These are phyloP conservation scores for Malbranchea zuffiana DNA, from an alignment of 2,329 filamentous ascomycete species.

Conservation along the genomic window DNA sequence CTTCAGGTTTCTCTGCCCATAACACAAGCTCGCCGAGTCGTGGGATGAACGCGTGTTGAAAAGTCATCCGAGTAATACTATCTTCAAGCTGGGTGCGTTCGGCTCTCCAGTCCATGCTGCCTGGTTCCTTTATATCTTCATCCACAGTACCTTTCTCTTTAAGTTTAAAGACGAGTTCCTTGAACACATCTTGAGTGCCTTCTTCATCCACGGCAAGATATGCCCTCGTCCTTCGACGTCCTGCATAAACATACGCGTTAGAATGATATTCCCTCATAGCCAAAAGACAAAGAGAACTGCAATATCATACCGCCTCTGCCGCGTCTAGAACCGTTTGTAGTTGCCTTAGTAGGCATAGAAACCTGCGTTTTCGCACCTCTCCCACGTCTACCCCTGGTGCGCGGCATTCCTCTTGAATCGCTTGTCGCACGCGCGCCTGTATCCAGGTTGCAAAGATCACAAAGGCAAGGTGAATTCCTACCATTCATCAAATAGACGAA, in stretches of 20 bases:
- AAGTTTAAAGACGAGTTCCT: constrained; percentile 40
- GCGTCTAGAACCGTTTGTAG: background rate
- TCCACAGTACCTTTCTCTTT: constrained; percentile 33
- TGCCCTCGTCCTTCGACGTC: constrained; percentile 9
- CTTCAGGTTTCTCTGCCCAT: constrained; percentile 33
- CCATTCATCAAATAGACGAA: constrained; percentile 47
- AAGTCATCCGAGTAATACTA: constrained; percentile 32
- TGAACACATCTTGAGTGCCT: constrained; percentile 45
- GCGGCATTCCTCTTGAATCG: constrained; percentile 9
- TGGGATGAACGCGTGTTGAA: constrained; percentile 43
- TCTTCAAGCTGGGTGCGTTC: constrained; percentile 36
- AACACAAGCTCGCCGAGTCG: constrained; percentile 48
- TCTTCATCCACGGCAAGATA: constrained; percentile 35
- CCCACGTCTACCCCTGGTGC: background rate
- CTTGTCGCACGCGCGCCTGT: constrained; percentile 9
- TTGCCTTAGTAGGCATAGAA: background rate
- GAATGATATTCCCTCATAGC: background rate
- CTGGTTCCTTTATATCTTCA: constrained; percentile 37
- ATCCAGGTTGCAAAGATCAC: constrained; percentile 36
- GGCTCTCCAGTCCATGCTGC: constrained; percentile 48
- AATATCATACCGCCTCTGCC: background rate
- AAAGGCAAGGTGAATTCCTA: constrained; percentile 37
- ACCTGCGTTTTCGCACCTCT: constrained; percentile 3
- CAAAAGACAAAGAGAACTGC: background rate
- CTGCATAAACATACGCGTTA: constrained; percentile 2